Evolutionary conservation across 2,329 filamentous ascomycete species (phyloP), one percentile per base, ranked within the genome.

Genomic region (Elsinoe batatas): DNA sequence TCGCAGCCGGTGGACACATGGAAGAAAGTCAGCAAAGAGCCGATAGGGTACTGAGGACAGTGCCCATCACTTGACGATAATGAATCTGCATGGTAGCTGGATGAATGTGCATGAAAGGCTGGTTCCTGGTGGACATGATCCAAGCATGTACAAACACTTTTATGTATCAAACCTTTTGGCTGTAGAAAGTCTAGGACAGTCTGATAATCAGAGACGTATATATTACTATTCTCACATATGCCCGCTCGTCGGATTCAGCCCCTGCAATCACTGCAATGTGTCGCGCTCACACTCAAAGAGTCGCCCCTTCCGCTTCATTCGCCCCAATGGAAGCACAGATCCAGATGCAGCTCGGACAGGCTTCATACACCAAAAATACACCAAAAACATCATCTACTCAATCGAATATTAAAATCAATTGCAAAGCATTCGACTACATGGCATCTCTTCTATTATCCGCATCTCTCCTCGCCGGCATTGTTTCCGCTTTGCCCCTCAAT

Each of bases 401-500:
- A 20, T 57, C 35, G 20, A 22, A 37, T 54, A 22, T n/a, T 18
- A 51, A 11, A 51, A 38, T 35, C 47, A 15, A 38, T 51, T n/a
- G 32, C 3, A 46, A 33, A 54, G 12, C 51, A 54, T 54, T 38
- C 51, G 10, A 20, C 18, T 44, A 54, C 51, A 55, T 55, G 53
- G 42, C 53, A 55, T 55, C 38, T 8, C 32, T 55, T 36, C 32
- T 55, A 26, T 33, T 61, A 40, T 36, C 32, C 33, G 49, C 43
- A 35, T 35, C 53, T 30, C 18, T 54, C 40, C 17, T 59, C 15
- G n/a, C 44, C 40, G 17, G 40, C 22, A 50, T 59, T 42, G 53
- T 54, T n/a, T 22, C 36, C 30, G 38, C 62, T 7, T 59, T 63
- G 18, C 64, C 63, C 12, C 62, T 66, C n/a, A 67, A 67, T 43